Percentiles rank a stretch among this genome's conserved stretches.
These are phyloP conservation scores for Melaleuca alternifolia DNA, from an alignment of 345 rosid species.

Conservation along the genomic window DNA sequence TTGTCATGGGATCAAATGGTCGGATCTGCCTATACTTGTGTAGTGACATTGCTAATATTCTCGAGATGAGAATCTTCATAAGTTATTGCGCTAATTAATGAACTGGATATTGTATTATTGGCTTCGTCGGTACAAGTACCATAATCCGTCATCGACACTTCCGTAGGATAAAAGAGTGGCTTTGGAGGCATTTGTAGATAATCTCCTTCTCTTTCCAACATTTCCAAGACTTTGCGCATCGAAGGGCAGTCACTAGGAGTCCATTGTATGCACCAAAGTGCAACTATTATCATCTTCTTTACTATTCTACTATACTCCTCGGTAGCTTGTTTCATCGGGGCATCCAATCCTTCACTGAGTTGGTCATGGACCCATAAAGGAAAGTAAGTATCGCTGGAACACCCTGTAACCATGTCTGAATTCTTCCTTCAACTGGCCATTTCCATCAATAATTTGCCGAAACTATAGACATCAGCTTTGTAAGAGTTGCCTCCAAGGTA, in stretches of 20 bases:
- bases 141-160: neutral
- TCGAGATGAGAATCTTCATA: neutral
- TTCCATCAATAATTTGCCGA: neutral
- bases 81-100: neutral
- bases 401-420: fast-evolving
- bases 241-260: neutral
- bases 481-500: neutral
- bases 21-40: neutral
- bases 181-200: neutral
- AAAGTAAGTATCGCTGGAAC: neutral
- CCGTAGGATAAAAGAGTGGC: neutral
- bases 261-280: neutral
- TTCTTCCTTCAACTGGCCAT: neutral
- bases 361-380: neutral
- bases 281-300: neutral
- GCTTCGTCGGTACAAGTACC: fast-evolving
- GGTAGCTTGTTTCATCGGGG: neutral
- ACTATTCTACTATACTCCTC: neutral
- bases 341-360: fast-evolving
- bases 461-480: neutral
- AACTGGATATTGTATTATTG: neutral
- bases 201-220: neutral
- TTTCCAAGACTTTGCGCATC: neutral
- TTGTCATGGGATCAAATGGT: neutral
- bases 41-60: fast-evolving